A percentile compares a stretch with the other conserved stretches of the same genome.
Evolutionary conservation across 768 basidiomycete species (phyloP).

Genomic region (Amyloporia xantha): DNA sequence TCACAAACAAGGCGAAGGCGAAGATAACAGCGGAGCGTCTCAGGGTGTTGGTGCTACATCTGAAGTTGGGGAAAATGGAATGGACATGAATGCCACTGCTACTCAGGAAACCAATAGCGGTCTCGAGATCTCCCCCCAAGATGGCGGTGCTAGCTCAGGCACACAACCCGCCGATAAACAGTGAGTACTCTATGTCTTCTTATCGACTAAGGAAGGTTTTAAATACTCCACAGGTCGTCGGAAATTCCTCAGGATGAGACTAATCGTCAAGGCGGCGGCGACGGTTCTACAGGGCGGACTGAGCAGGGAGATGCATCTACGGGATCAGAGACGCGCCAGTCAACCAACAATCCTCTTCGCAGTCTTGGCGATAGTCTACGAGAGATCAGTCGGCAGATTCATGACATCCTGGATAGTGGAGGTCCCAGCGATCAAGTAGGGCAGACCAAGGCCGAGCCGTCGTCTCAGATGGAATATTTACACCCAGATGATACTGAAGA

Average conservation of each 20-base stretch:
- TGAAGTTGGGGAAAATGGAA: constrained; percentile 7
- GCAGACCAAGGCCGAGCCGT: constrained; percentile 32
- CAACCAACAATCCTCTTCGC: constrained; percentile 53
- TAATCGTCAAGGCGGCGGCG: constrained; percentile 5
- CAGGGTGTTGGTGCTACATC: constrained; percentile 9
- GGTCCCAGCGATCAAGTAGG: constrained; percentile 28
- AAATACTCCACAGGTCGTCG: constrained; percentile 1
- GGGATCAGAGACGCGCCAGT: constrained; percentile 22
- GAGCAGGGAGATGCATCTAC: constrained; percentile 12
- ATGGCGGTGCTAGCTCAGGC: too few relatives aligned
- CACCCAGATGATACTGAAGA: constrained; percentile 59
- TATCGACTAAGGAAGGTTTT: too few relatives aligned
- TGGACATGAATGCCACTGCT: background rate
- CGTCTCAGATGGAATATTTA: constrained; percentile 69
- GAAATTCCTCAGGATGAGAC: background rate
- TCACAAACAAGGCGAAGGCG: too few relatives aligned
- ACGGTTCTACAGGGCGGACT: constrained; percentile 8
- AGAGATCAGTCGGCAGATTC: constrained; percentile 76
- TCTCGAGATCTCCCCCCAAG: too few relatives aligned
- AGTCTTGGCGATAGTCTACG: constrained; percentile 79
- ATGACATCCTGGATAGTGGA: constrained; percentile 60
- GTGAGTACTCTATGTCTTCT: too few relatives aligned
- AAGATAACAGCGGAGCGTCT: too few relatives aligned
- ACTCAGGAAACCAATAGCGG: too few relatives aligned
- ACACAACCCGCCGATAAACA: too few relatives aligned